Evolutionary conservation across 345 rosid genomes (phyloP), one percentile per base, ranked within the genome.

Genomic region (Bruguiera parviflora): DNA sequence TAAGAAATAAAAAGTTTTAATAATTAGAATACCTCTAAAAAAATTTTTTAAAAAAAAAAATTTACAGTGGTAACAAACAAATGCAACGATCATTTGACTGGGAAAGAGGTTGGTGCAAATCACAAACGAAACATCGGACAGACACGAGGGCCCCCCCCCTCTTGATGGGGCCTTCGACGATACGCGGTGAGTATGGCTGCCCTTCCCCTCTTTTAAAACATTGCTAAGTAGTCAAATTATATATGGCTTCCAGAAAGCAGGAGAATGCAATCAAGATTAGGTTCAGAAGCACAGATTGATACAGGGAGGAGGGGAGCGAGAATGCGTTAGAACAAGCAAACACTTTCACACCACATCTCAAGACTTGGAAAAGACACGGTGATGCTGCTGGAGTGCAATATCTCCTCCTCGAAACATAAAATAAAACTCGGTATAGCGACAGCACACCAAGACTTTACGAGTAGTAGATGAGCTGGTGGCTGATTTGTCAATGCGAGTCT

Each of bases 21-120:
- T 66, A 2, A 11, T 20, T 52, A 53, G 5, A 10, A 31, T 58
- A 24, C 19, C 24, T 6, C 43, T 28, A 13, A 55, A 73, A n/a
- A n/a, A n/a, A n/a, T n/a, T n/a, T n/a, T n/a, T n/a, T n/a, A n/a
- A n/a, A n/a, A n/a, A n/a, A n/a, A n/a, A n/a, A 75, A 66, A 37
- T 32, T 82, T 78, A 75, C 81, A 61, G 33, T 24, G 64, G 84
- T 81, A 79, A 64, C 35, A 29, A 74, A 78, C 85, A 81, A 71
- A 61, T 78, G 84, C 75, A 33, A 51, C 33, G 58, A 20, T 22
- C 58, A 31, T n/a, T 71, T 64, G 62, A 75, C 29, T 28, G 5
- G 3, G 19, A 25, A 65, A 68, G 35, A 53, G 64, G n/a, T 56
- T 70, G 28, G 63, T 68, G 78, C 64, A 47, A 28, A 61, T 78